Percentiles rank a stretch among this genome's conserved stretches.
phyloP scores from a whole-genome alignment of 2,329 filamentous ascomycete genomes.

The Diplodia seriata region DNA sequence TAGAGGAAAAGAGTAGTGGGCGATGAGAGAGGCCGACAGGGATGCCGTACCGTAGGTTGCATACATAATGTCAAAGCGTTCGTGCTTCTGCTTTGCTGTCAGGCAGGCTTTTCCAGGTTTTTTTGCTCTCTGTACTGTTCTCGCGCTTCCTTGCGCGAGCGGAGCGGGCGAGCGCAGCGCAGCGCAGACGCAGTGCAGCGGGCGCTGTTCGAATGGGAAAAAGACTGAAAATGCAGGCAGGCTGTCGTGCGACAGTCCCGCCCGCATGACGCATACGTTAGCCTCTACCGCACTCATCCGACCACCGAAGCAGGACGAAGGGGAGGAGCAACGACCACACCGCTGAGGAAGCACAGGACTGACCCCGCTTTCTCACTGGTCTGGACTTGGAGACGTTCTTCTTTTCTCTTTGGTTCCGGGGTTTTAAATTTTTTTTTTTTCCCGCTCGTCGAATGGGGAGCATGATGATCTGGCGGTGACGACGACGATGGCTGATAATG shows the following conservation, averaged over 20 bases:
- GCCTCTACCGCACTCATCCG: not conserved
- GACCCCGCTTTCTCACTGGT: too few species aligned
- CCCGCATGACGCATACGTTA: constrained; percentile 1
- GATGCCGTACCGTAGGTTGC: constrained; percentile 10
- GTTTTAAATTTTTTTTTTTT: not conserved
- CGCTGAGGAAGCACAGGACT: not conserved
- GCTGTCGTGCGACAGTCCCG: not conserved
- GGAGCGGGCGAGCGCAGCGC: too few species aligned
- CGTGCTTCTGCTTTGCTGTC: not conserved
- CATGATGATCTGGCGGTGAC: not conserved
- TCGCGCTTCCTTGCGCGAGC: too few species aligned
- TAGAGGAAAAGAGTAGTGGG: not conserved
- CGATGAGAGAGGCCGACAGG: not conserved
- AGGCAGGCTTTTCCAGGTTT: constrained; percentile 9
- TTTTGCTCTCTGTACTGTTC: not conserved
- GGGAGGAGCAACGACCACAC: not conserved
- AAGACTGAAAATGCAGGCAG: not conserved
- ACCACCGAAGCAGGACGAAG: not conserved
- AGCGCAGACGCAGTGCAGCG: not conserved
- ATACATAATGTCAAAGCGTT: not conserved
- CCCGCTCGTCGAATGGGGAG: not conserved
- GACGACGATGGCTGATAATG: not conserved
- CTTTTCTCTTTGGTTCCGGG: not conserved
- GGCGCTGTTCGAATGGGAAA: not conserved
- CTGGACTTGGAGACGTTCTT: not conserved